Base-by-base conservation (phyloP, 768 basidiomycete genomes). In the Trametes sanguinea region DNA sequence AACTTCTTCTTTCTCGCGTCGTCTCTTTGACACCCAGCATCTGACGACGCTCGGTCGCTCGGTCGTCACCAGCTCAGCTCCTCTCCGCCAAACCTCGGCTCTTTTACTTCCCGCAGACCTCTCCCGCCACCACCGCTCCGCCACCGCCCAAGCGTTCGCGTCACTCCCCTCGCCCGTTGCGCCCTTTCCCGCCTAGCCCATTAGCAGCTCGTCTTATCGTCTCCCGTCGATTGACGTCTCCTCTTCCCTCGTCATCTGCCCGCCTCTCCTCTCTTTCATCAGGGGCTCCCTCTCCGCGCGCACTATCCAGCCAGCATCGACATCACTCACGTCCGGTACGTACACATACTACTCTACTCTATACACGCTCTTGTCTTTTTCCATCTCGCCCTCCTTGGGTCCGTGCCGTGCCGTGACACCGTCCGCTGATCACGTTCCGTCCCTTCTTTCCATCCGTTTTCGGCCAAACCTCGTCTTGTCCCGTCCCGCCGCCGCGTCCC, bases 361-460 rank as follows among this genome's bases (percentile, higher is more conserved):
- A 30, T 51, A 33, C 3, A 13, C 29, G 30, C 6, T 30, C 30
- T 33, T 51, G 33, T 51, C 32, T 17, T 35, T 29, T 30, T 9
- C 17, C 43, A 16, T 42, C 17, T 44, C 35, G 56, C 29, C 57
- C 44, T 48, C 39, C n/a, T 27, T 22, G 22, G 22, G 22, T 30
- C 42, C 53, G 4, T 39, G 1, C 32, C 35, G 9, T 29, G 27
- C 29, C 50, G 7, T 54, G 33, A 54, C 55, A n/a, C 42, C 50
- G 43, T 50, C 52, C 33, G 56, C 61, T 62, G 51, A 62, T 58
- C 55, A 47, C 50, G 43, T 16, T 39, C 37, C 13, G n/a, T 16
- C 35, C n/a, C 17, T 43, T 37, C 40, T 56, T 43, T 37, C 22
- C 30, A 35, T 40, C 42, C 29, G 22, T 7, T 33, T 37, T 33